phyloP scores from a whole-genome alignment of 2,329 filamentous ascomycete genomes.

The Zymoseptoria ardabiliae region DNA sequence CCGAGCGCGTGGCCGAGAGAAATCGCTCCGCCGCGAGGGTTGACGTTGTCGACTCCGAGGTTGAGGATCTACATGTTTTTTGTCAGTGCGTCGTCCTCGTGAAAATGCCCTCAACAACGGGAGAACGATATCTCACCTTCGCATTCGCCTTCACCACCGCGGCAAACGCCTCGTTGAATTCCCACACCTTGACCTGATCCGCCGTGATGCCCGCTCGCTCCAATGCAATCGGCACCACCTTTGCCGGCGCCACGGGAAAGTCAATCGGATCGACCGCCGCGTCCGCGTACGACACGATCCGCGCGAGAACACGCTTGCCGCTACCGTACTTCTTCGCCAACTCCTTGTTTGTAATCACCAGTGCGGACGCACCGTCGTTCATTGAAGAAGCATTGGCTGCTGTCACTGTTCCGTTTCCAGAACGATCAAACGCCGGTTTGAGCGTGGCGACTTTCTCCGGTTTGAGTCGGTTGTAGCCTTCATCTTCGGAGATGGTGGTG shows the following conservation, averaged over 20 bases:
- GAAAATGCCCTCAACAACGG: background rate
- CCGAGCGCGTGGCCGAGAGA: constrained; percentile 86
- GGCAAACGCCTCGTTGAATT: constrained; percentile 98
- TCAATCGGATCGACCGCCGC: constrained; percentile 86
- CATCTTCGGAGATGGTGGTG: constrained; percentile 69
- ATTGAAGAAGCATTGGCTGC: constrained; percentile 91
- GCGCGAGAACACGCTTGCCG: constrained; percentile 74
- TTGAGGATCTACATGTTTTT: constrained; percentile 60
- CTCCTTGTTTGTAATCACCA: constrained; percentile 75
- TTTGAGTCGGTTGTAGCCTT: constrained; percentile 82
- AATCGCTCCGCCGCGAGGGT: constrained; percentile 84
- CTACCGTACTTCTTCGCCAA: constrained; percentile 70
- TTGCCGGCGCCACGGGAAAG: constrained; percentile 86
- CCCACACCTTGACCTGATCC: constrained; percentile 89
- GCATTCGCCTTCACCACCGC: constrained; percentile 91
- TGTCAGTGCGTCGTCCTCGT: constrained; percentile 10
- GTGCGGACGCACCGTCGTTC: constrained; percentile 86
- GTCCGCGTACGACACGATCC: constrained; percentile 78
- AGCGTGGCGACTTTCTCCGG: constrained; percentile 76
- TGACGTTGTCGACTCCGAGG: constrained; percentile 71
- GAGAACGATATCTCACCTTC: constrained; percentile 49
- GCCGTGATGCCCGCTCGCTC: constrained; percentile 83
- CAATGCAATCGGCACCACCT: constrained; percentile 84
- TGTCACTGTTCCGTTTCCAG: constrained; percentile 83
- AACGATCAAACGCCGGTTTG: constrained; percentile 83